Percentiles rank a stretch among this genome's conserved stretches.
phyloP scores from a whole-genome alignment of 2,329 filamentous ascomycete species.

The Aureobasidium melanogenum region DNA sequence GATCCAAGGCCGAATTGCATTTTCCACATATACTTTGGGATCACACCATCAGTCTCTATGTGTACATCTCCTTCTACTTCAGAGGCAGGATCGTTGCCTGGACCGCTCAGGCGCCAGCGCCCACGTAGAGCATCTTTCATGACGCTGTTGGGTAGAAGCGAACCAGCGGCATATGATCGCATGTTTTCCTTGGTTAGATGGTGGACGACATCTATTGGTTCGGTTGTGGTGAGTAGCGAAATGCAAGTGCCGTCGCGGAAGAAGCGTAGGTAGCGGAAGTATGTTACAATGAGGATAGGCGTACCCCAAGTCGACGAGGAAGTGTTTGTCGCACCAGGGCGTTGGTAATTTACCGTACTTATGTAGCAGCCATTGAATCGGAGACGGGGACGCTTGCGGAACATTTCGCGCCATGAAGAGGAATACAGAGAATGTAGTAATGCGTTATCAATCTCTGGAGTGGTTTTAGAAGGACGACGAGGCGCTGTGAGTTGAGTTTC shows the following conservation, averaged over 20 bases:
- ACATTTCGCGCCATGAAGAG: conserved; percentile 53
- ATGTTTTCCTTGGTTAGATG: conserved; percentile 67
- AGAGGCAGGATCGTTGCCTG: conserved; percentile 20
- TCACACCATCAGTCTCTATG: conserved; percentile 79
- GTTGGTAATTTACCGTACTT: conserved; percentile 89
- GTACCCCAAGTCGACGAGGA: conserved; percentile 67
- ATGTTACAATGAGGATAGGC: conserved; percentile 91
- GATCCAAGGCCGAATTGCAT: conserved; percentile 64
- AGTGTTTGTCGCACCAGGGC: conserved; percentile 64
- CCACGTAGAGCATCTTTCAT: conserved; percentile 62
- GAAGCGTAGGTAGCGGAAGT: conserved; percentile 94
- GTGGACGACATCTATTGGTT: conserved; percentile 81
- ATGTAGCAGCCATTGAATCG: conserved; percentile 97
- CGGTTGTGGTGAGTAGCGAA: conserved; percentile 68
- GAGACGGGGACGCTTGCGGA: conserved; percentile 72
- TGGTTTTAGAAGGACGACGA: conserved; percentile 13
- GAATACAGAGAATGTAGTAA: conserved; percentile 23
- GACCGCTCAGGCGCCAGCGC: conserved; percentile 56
- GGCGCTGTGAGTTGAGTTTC: neutral
- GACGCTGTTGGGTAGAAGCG: conserved; percentile 39
- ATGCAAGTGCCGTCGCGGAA: conserved; percentile 82
- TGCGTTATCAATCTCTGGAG: conserved; percentile 16
- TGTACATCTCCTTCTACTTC: conserved; percentile 60
- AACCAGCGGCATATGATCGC: conserved; percentile 29
- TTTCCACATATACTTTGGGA: conserved; percentile 71